Conservation (phyloP, 83 land plant species). For the Diphasiastrum complanatum region DNA sequence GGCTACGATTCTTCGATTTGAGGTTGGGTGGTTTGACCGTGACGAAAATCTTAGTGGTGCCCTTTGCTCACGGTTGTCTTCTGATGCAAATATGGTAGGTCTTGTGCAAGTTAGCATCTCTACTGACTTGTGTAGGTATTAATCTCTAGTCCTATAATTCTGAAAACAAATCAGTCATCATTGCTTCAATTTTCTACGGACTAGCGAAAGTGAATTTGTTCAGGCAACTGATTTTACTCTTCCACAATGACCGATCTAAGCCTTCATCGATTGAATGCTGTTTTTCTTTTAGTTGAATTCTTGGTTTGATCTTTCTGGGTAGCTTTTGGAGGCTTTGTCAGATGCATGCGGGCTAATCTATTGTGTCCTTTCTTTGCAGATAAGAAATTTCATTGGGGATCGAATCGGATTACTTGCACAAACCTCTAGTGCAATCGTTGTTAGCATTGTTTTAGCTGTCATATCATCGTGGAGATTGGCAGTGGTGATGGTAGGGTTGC, state of each 20-base stretch:
- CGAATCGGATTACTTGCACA: no score
- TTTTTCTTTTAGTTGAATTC: no score
- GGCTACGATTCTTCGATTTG: neutral
- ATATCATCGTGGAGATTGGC: neutral
- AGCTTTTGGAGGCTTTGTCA: neutral
- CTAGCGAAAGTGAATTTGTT: no score
- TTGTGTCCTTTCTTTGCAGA: neutral
- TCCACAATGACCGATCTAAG: no score
- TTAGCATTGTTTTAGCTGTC: neutral
- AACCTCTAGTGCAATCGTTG: neutral
- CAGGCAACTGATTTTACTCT: no score
- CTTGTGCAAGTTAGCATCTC: no score
- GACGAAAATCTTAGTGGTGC: no score
- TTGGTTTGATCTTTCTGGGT: neutral
- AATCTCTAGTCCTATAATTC: no score
- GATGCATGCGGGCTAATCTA: neutral
- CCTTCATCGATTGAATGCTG: no score
- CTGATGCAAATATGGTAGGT: conserved; percentile 11
- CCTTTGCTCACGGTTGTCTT: neutral
- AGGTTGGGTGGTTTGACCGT: conserved; percentile 10
- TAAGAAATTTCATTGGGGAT: neutral
- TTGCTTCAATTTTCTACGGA: no score
- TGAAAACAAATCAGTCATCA: no score
- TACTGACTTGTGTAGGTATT: no score
- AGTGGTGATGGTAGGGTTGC: neutral